Percentiles rank a stretch among this genome's conserved stretches.
Conservation (phyloP, 129 eudicot genomes). For the Chrysanthemum makinoi region DNA sequence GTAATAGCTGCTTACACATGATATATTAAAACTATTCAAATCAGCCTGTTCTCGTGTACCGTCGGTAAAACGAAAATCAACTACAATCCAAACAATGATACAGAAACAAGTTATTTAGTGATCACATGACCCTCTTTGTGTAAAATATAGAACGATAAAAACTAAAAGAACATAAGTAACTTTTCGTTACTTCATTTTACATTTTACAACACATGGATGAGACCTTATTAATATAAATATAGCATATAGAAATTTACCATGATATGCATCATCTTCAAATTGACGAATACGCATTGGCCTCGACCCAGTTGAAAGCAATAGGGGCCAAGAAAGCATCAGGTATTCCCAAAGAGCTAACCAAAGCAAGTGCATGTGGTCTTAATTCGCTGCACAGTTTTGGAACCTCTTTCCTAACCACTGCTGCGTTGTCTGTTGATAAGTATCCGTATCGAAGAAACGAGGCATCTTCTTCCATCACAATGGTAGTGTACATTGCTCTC, state of each 20-base stretch:
- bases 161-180: not conserved
- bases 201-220: not conserved
- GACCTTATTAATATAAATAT: not conserved
- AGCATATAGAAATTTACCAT: not conserved
- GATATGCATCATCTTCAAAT: constrained; percentile 19
- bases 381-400: constrained; percentile 73
- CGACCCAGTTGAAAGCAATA: constrained; percentile 90
- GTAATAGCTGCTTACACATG: too few species aligned
- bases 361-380: constrained; percentile 84
- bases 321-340: constrained; percentile 96
- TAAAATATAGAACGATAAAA: not conserved
- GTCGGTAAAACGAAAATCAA: too few species aligned
- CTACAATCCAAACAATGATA: not conserved
- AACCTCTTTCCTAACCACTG: constrained; percentile 77
- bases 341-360: constrained; percentile 86
- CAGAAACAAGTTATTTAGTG: not conserved
- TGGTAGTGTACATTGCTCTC: constrained; percentile 71
- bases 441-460: constrained; percentile 90
- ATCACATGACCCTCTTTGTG: not conserved
- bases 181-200: not conserved
- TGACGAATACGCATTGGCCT: constrained; percentile 77
- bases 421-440: constrained; percentile 69
- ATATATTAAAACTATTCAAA: too few species aligned
- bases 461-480: constrained; percentile 80
- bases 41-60: too few species aligned